A percentile compares a stretch with the other conserved stretches of the same genome.
phyloP scores from a whole-genome alignment of 2,329 filamentous ascomycete species.

The Oidium heveae region DNA sequence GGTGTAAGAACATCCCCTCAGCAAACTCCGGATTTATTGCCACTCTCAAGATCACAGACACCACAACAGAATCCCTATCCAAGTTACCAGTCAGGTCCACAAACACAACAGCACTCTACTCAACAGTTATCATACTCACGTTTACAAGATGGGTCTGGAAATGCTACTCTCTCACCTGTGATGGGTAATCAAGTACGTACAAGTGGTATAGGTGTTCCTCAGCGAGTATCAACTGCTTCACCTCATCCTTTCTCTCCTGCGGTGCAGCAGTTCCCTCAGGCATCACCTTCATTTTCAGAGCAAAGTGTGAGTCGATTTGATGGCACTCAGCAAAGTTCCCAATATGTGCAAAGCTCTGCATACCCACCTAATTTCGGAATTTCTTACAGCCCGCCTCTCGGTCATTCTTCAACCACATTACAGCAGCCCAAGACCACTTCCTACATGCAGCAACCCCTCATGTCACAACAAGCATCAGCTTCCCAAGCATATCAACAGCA shows the following conservation, averaged over 20 bases:
- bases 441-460: conserved; percentile 18
- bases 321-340: conserved; percentile 42
- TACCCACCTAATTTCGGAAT: conserved; percentile 33
- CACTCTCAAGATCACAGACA: conserved; percentile 74
- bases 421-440: conserved; percentile 26
- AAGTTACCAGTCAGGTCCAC: conserved; percentile 39
- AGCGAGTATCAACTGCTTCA: conserved; percentile 72
- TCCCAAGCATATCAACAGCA: conserved; percentile 4
- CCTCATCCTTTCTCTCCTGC: conserved; percentile 74
- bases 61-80: conserved; percentile 55
- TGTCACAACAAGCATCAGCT: conserved; percentile 15
- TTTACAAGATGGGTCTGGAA: conserved; percentile 56
- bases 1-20: conserved; percentile 61
- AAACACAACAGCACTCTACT: conserved; percentile 29
- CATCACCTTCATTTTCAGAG: conserved; percentile 54
- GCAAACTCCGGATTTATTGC: conserved; percentile 46
- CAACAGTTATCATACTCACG: conserved; percentile 57
- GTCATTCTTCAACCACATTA: conserved; percentile 28
- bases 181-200: conserved; percentile 59
- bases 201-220: conserved; percentile 42
- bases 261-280: conserved; percentile 46
- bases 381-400: conserved; percentile 29
- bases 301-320: conserved; percentile 32
- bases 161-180: conserved; percentile 78
- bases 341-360: conserved; percentile 34